phyloP scores from a whole-genome alignment of 768 basidiomycete species.

The Scleroderma bovista region DNA sequence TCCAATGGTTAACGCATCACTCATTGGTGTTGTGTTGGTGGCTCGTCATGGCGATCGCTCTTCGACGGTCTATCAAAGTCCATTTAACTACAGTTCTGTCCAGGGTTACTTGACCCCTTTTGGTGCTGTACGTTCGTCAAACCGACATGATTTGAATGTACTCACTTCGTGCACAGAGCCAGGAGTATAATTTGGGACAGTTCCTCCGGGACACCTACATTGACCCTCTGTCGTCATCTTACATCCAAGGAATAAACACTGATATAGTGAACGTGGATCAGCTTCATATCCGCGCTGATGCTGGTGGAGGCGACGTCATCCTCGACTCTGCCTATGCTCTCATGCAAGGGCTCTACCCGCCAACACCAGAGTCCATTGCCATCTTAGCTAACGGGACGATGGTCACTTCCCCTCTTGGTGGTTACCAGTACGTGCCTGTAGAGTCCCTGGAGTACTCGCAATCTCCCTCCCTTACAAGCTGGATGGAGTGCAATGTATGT shows the following conservation, averaged over 20 bases:
- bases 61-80: constrained; percentile 60
- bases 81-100: constrained; percentile 57
- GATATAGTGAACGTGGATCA: constrained; percentile 65
- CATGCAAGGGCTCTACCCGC: constrained; percentile 81
- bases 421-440: constrained; percentile 78
- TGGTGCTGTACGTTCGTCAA: constrained; percentile 50
- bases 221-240: constrained; percentile 52
- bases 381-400: constrained; percentile 67
- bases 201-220: constrained; percentile 62
- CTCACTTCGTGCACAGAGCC: constrained; percentile 38
- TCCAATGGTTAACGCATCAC: constrained; percentile 22
- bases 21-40: constrained; percentile 71
- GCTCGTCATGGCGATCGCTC: constrained; percentile 74
- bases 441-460: constrained; percentile 52
- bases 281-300: constrained; percentile 72
- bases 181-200: constrained; percentile 59
- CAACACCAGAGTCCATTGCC: constrained; percentile 57
- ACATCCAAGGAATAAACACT: constrained; percentile 59
- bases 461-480: constrained; percentile 68
- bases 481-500: constrained; percentile 54
- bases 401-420: constrained; percentile 68
- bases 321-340: constrained; percentile 81
- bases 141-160: not conserved
- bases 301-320: constrained; percentile 73
- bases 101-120: constrained; percentile 67